Evolutionary conservation across 129 eudicot species (phyloP).

Genomic region (Tagetes erecta): DNA sequence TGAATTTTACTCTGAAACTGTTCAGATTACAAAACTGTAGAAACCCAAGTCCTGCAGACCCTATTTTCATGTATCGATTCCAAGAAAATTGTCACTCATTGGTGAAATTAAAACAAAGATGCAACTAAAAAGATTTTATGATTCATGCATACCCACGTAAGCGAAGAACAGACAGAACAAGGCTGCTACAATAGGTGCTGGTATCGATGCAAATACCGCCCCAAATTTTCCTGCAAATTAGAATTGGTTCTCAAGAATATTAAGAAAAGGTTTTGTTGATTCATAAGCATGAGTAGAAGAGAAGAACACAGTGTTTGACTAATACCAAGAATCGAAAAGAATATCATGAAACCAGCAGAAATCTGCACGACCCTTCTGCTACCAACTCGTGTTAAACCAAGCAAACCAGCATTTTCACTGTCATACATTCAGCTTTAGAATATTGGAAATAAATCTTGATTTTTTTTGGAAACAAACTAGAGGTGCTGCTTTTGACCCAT

Average conservation of each 20-base stretch:
- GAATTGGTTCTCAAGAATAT: neutral
- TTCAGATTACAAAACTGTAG: conserved; percentile 95
- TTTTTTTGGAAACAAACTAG: neutral
- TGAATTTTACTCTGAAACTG: conserved; percentile 87
- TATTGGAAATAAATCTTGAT: conserved; percentile 1
- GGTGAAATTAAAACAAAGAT: neutral
- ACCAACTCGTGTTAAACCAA: conserved; percentile 91
- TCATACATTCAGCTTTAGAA: conserved; percentile 17
- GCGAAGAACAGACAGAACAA: conserved; percentile 84
- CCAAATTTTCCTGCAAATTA: conserved; percentile 77
- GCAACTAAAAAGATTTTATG: neutral
- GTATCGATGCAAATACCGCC: conserved; percentile 94
- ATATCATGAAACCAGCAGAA: conserved; percentile 96
- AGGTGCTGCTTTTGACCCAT: neutral
- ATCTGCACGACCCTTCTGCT: conserved; percentile 97
- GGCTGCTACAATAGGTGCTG: conserved; percentile 91
- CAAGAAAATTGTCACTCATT: neutral
- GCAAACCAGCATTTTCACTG: conserved; percentile 97
- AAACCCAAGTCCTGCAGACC: conserved; percentile 79
- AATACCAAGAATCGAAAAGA: conserved; percentile 89
- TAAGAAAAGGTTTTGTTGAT: neutral
- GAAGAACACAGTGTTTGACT: neutral
- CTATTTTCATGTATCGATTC: conserved; percentile 37
- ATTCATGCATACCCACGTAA: conserved; percentile 71
- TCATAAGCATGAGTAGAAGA: neutral